Evolutionary conservation across 2,329 filamentous ascomycete genomes (phyloP).

Genomic region (Gremmenia infestans): DNA sequence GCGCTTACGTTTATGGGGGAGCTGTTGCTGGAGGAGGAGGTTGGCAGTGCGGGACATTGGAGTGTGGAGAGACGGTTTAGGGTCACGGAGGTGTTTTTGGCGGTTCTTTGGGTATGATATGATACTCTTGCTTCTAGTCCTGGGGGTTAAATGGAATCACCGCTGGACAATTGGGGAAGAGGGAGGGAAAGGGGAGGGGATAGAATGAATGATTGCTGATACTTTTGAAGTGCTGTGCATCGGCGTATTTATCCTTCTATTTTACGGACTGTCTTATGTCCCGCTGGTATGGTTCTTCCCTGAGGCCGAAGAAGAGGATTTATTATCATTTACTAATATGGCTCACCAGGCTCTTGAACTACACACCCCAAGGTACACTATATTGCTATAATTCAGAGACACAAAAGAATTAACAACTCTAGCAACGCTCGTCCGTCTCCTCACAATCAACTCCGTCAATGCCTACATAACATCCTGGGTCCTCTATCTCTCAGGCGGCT

Average conservation of each 20-base stretch:
- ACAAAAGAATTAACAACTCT: slow-evolving; percentile 15
- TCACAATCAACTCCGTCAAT: slow-evolving; percentile 69
- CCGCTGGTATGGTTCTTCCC: slow-evolving; percentile 53
- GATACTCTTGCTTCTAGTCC: not conserved
- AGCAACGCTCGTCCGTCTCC: slow-evolving; percentile 73
- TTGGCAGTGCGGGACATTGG: slow-evolving; percentile 35
- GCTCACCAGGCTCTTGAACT: slow-evolving; percentile 66
- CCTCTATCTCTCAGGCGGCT: slow-evolving; percentile 64
- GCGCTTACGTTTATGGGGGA: slow-evolving; percentile 63
- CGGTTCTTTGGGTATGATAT: slow-evolving; percentile 64
- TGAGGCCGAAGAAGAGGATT: not conserved
- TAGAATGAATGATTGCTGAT: slow-evolving; percentile 11
- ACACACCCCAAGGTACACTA: slow-evolving; percentile 57
- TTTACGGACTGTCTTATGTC: slow-evolving; percentile 84
- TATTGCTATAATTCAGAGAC: not conserved
- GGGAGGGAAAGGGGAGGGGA: not conserved
- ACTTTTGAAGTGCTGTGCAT: slow-evolving; percentile 61
- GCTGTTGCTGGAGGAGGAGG: slow-evolving; percentile 45
- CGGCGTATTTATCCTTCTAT: slow-evolving; percentile 74
- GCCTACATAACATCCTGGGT: slow-evolving; percentile 70
- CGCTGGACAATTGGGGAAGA: not conserved
- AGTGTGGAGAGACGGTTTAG: slow-evolving; percentile 45
- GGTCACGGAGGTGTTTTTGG: slow-evolving; percentile 65
- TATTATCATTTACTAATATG: not conserved
- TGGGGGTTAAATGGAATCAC: too few species aligned